Percentiles rank a stretch among this genome's conserved stretches.
These are phyloP conservation scores for Apocynum venetum DNA, from an alignment of 257 asterid genomes.

Conservation along the genomic window DNA sequence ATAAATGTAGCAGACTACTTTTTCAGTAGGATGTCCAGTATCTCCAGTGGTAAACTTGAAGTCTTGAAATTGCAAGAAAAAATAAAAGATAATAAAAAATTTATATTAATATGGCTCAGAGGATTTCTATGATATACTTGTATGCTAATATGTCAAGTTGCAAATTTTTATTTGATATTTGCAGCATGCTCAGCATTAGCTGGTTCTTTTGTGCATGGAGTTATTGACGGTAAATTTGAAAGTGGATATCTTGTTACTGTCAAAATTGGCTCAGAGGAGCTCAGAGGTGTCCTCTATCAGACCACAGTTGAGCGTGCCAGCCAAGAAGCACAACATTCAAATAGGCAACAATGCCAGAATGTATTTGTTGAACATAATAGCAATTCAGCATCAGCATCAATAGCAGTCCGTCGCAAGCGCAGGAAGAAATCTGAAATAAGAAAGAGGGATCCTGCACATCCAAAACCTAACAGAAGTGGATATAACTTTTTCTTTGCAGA, in stretches of 20 bases:
- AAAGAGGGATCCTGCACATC: conserved; percentile 80
- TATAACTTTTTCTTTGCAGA: conserved; percentile 91
- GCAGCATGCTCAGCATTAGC: not conserved
- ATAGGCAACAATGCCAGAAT: conserved; percentile 15
- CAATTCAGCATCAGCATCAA: conserved; percentile 26
- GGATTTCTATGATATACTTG: not conserved
- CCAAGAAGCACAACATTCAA: conserved; percentile 20
- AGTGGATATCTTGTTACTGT: conserved; percentile 82
- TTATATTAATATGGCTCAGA: not conserved
- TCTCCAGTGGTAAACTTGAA: not conserved
- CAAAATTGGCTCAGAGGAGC: conserved; percentile 59
- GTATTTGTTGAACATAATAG: conserved; percentile 15
- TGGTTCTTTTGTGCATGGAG: conserved; percentile 47
- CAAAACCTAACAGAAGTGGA: conserved; percentile 87
- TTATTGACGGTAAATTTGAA: conserved; percentile 85
- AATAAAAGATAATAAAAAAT: not conserved
- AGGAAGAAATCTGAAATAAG: conserved; percentile 69
- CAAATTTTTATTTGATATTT: not conserved
- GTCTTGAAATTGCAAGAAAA: not conserved
- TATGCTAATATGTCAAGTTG: not conserved
- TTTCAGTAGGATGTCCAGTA: not conserved
- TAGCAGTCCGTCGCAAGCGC: conserved; percentile 49
- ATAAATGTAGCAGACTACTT: not conserved
- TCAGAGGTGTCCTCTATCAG: conserved; percentile 79
- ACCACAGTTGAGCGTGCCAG: conserved; percentile 24